Evolutionary conservation across 805 yeast species (phyloP).

Genomic region (Jamesozyma gamospora): DNA sequence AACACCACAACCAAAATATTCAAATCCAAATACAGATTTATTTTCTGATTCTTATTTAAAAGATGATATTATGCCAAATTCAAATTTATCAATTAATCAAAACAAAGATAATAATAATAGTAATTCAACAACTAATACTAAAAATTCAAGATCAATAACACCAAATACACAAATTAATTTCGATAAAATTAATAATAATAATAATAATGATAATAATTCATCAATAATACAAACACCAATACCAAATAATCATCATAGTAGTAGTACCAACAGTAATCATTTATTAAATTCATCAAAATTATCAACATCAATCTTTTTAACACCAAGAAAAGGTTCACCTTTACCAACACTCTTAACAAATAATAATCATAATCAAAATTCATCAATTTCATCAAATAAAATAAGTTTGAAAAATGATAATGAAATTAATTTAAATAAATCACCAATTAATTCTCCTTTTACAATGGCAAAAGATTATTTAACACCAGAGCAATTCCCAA

Average conservation of each 20-base stretch:
- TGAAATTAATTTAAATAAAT: constrained; percentile 14
- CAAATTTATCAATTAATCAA: background rate
- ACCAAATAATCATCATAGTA: constrained; percentile 2
- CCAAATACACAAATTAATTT: constrained; percentile 14
- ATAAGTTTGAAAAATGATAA: no score
- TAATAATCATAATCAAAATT: background rate
- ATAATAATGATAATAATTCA: background rate
- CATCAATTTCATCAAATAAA: no score
- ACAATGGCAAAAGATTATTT: constrained; percentile 38
- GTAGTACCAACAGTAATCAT: no score
- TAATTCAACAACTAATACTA: background rate
- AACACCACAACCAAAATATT: constrained; percentile 18
- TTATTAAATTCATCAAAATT: constrained; percentile 14
- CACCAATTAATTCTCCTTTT: constrained; percentile 54
- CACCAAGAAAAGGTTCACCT: constrained; percentile 51
- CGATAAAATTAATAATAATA: constrained; percentile 1
- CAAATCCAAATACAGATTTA: constrained; percentile 16
- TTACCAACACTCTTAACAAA: constrained; percentile 23
- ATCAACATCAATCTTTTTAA: constrained; percentile 23
- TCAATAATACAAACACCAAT: background rate
- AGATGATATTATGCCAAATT: constrained; percentile 34
- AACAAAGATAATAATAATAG: background rate
- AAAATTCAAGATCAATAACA: constrained; percentile 16
- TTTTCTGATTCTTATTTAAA: constrained; percentile 35
- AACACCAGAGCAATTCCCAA: constrained; percentile 27